Base-by-base conservation (phyloP, 176 grass and related monocot genomes). In the Oryza longistaminata region DNA sequence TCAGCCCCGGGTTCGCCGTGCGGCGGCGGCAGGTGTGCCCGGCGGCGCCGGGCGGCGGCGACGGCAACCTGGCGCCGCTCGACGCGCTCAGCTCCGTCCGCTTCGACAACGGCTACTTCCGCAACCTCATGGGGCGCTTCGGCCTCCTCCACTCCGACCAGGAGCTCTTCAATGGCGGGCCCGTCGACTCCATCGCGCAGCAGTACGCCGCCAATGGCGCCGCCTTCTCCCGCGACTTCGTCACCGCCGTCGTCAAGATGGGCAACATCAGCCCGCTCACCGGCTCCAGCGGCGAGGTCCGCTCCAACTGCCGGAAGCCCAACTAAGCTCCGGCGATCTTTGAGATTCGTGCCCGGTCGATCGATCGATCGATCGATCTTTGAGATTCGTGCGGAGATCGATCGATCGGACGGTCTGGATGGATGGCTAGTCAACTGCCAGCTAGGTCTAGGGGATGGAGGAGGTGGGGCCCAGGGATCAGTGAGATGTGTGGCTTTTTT, bases 81-180 rank as follows among this genome's bases (percentile, higher is more conserved):
- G 93, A 94, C 87, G 80, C 72, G 0, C 42, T 37, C 40, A 89
- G 81, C 78, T 50, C 84, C 29, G 77, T 76, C 3, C 14, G 5
- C 5, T 97, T 97, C 89, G 89, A 92, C 87, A 97, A 92, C 66
- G 78, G 83, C 33, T 97, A 87, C 88, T 97, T 88, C 90, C 82
- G 83, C 33, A 82, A 90, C 86, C 61, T 94, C 5, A 39, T 91
- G 6, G 53, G 35, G 1, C 72, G 27, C 10, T 83, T 29, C 74
- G 92, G 90, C 0, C 81, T 94, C 1, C 85, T 97, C 12, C 95
- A 94, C 90, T 91, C 88, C 15, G 90, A 93, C 73, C 92, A 94
- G 82, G 92, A 93, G 85, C 85, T 95, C 21, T 91, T 90, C 70
- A 89, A 84, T 73, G 85, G 88, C 45, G 86, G 87, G 15, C 66